These are phyloP conservation scores for Graphium sp. DNA, from an alignment of 2,329 filamentous ascomycete species.

Conservation along the genomic window DNA sequence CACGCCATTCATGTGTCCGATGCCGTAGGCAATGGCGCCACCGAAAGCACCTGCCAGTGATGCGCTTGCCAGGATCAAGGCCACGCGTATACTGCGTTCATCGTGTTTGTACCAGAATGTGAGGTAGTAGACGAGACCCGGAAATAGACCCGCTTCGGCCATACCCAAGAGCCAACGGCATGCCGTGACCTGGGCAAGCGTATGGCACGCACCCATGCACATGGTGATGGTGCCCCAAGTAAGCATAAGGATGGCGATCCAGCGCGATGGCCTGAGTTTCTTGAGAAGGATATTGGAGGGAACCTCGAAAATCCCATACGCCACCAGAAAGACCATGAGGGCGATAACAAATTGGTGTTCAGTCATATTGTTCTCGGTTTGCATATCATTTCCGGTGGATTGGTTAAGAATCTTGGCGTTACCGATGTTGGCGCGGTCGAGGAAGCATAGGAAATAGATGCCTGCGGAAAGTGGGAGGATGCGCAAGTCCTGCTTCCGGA, in stretches of 20 bases:
- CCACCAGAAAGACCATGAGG: conserved; percentile 44
- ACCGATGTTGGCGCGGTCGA: conserved; percentile 53
- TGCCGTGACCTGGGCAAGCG: conserved; percentile 44
- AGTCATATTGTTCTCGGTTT: conserved; percentile 43
- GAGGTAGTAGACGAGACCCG: conserved; percentile 49
- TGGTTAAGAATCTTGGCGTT: conserved; percentile 52
- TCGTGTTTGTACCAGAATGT: conserved; percentile 60
- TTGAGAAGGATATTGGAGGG: conserved; percentile 52
- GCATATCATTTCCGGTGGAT: conserved; percentile 41
- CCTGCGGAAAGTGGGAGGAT: conserved; percentile 46
- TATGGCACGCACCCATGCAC: conserved; percentile 45
- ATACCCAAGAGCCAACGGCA: conserved; percentile 52
- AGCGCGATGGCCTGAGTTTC: conserved; percentile 41
- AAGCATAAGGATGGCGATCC: conserved; percentile 49
- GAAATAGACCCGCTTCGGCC: conserved; percentile 56
- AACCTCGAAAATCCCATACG: conserved; percentile 43
- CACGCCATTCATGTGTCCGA: conserved; percentile 52
- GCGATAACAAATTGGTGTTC: conserved; percentile 40
- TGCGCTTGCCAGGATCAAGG: conserved; percentile 51
- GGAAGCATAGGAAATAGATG: conserved; percentile 52
- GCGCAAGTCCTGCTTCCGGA: conserved; percentile 43
- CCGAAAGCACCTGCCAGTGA: conserved; percentile 59
- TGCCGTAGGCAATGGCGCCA: conserved; percentile 54
- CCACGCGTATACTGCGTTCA: conserved; percentile 53
- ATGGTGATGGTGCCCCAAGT: conserved; percentile 53